These are phyloP conservation scores for Sutorius eximius DNA, from an alignment of 1,284 basidiomycete species.

Conservation along the genomic window DNA sequence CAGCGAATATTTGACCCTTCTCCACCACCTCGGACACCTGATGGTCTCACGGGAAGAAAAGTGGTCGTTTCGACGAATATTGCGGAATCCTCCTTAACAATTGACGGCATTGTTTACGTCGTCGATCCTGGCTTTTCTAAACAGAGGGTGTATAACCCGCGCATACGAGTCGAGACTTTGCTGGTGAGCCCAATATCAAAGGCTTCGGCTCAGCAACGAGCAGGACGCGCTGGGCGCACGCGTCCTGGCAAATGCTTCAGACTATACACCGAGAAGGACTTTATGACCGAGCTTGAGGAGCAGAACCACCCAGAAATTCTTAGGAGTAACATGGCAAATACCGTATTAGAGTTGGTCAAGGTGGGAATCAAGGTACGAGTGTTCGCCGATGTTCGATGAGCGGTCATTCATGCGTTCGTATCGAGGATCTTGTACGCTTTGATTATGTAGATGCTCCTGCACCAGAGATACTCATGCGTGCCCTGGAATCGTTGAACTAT, in stretches of 20 bases:
- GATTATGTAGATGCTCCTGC: constrained; percentile 98
- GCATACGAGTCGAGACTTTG: constrained; percentile 93
- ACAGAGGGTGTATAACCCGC: constrained; percentile 96
- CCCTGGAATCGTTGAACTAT: constrained; percentile 92
- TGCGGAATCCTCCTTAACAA: constrained; percentile 96
- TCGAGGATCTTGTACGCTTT: constrained; percentile 83
- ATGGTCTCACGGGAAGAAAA: constrained; percentile 87
- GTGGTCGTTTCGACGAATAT: constrained; percentile 97
- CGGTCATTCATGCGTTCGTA: neutral
- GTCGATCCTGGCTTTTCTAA: constrained; percentile 98
- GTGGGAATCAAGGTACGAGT: constrained; percentile 73
- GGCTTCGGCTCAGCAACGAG: constrained; percentile 93
- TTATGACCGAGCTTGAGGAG: constrained; percentile 92
- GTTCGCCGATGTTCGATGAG: constrained; percentile 4
- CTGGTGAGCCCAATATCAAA: constrained; percentile 96
- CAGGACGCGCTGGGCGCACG: constrained; percentile 95
- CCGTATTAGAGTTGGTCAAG: constrained; percentile 93
- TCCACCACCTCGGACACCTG: constrained; percentile 60
- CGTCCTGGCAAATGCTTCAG: constrained; percentile 97
- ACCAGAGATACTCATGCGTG: constrained; percentile 97
- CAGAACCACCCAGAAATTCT: constrained; percentile 97
- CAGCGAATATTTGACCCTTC: constrained; percentile 93
- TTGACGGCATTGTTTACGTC: constrained; percentile 98
- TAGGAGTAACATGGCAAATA: constrained; percentile 89
- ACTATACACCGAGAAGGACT: constrained; percentile 97